phyloP scores from a whole-genome alignment of 192 early-diverging fungal species.

The Backusella tarrabulga region DNA sequence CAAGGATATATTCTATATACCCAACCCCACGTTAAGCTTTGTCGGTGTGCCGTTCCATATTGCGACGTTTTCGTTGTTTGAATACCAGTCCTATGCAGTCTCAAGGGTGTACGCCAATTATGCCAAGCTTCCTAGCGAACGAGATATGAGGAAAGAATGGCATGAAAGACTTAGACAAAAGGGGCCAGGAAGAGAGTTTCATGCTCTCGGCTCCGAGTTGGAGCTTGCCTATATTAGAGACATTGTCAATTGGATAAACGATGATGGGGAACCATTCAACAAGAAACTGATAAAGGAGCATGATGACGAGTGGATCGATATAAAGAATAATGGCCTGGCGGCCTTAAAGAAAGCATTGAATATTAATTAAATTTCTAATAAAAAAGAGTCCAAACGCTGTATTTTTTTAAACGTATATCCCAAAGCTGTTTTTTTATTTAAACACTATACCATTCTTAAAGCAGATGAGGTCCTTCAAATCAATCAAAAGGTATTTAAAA shows the following conservation, averaged over 20 bases:
- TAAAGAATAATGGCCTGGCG: neutral
- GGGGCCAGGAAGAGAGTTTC: neutral
- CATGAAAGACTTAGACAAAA: neutral
- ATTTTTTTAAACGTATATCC: too few relatives aligned
- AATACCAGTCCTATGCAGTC: slow-evolving; percentile 51
- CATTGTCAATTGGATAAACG: neutral
- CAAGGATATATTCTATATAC: slow-evolving; percentile 39
- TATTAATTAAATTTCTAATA: neutral
- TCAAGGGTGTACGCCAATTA: slow-evolving; percentile 17
- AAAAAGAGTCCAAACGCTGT: neutral
- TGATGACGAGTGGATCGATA: neutral
- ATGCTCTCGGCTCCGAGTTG: neutral
- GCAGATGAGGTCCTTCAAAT: too few relatives aligned
- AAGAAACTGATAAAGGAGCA: neutral
- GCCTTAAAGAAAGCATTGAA: neutral
- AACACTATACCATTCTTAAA: too few relatives aligned
- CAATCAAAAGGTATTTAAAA: too few relatives aligned
- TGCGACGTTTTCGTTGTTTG: slow-evolving; percentile 58
- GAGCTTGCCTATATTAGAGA: neutral
- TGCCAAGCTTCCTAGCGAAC: neutral
- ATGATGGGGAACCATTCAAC: neutral
- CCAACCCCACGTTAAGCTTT: slow-evolving; percentile 55
- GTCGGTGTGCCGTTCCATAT: slow-evolving; percentile 56
- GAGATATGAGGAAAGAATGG: neutral
- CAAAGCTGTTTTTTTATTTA: too few relatives aligned